Base-by-base conservation (phyloP, 495 filamentous ascomycete species). In the Aspergillus wentii region DNA sequence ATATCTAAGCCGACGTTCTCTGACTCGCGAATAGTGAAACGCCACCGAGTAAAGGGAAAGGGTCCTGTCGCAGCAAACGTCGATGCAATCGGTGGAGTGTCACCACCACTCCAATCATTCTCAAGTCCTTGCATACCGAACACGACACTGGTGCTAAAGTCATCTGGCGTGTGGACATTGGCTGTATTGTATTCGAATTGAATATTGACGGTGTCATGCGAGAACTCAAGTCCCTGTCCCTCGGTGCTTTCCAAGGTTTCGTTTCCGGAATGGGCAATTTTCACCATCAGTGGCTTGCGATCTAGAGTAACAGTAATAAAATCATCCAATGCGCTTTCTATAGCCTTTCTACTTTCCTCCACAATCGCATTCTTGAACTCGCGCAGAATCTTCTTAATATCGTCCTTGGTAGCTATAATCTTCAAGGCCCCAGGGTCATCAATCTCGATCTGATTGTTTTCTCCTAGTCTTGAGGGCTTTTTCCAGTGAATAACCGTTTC, bases 381-480 rank as follows among this genome's bases (percentile, higher is more conserved):
- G 20, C 20, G 16, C 16, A 35, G 32, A 1, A 35, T 3, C 20
- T 35, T 35, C 17, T 35, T 17, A 20, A 35, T 35, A 20, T 17
- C 32, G 8, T 17, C 17, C 17, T 17, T 20, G 15, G 32, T 35
- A 11, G 15, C 32, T 19, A 35, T 19, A 1, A 35, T 17, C 32
- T 35, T 35, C 15, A 35, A 17, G n/a, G 32, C 32, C 17, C 32
- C 32, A 2, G 32, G 32, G 32, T 35, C 32, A 35, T 35, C 32
- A 13, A 35, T 19, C 17, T 17, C 16, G 17, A 35, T 35, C 2
- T 17, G 17, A 19, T 35, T 35, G 17, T 35, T 20, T 17, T 35
- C n/a, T 35, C 16, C 20, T 35, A 20, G 32, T 35, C 4, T 35
- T 35, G 14, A 35, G 17, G 8, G 32, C 17, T 17, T 35, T 20